A percentile compares a stretch with the other conserved stretches of the same genome.
phyloP scores from a whole-genome alignment of 768 basidiomycete genomes.

The Paxillus rubicundulus region DNA sequence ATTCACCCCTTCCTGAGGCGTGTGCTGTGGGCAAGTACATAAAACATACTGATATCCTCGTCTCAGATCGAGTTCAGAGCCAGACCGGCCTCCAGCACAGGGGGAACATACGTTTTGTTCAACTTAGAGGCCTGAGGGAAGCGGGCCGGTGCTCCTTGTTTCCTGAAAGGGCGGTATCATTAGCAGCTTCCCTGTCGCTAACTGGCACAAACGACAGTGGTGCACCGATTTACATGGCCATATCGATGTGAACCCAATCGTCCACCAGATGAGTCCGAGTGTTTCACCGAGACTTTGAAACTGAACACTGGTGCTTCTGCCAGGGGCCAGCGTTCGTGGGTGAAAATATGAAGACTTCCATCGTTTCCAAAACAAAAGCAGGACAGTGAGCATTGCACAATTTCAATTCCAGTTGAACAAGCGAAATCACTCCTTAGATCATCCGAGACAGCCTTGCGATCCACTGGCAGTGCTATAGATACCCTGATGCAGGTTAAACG shows the following conservation, averaged over 20 bases:
- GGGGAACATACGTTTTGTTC: not conserved
- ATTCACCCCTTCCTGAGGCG: not conserved
- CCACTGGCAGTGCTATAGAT: too few species aligned
- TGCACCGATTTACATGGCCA: too few species aligned
- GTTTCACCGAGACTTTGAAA: constrained; percentile 10
- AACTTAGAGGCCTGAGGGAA: not conserved
- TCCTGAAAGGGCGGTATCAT: not conserved
- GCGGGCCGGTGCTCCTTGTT: not conserved
- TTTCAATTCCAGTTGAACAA: too few species aligned
- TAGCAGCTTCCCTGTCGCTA: not conserved
- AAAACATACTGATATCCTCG: not conserved
- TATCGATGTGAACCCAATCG: not conserved
- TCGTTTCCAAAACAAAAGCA: constrained; percentile 9
- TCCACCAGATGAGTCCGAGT: not conserved
- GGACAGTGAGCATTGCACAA: too few species aligned
- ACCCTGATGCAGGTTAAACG: too few species aligned
- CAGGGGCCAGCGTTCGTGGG: too few species aligned
- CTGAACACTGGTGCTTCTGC: constrained; percentile 26
- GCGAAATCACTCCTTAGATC: too few species aligned
- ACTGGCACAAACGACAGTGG: too few species aligned
- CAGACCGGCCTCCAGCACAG: not conserved
- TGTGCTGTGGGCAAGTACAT: not conserved
- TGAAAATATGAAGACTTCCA: too few species aligned
- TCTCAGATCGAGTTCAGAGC: not conserved
- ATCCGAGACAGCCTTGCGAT: too few species aligned